phyloP scores from a whole-genome alignment of 1,284 basidiomycete species.

The Rhizoctonia solani region DNA sequence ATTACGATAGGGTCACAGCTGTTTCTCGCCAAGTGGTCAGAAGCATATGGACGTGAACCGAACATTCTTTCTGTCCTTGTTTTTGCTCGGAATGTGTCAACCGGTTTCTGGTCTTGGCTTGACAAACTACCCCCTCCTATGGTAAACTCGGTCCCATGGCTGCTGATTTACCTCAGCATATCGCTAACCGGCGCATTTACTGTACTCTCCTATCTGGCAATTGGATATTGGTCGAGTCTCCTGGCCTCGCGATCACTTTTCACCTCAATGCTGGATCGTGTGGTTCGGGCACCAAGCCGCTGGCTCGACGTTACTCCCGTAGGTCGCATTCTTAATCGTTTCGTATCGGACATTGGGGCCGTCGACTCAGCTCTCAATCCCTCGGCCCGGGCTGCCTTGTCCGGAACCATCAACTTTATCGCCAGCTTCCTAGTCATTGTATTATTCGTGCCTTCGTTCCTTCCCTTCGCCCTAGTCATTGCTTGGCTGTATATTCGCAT shows the following conservation, averaged over 20 bases:
- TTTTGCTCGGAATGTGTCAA: constrained; percentile 42
- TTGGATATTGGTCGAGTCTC: constrained; percentile 70
- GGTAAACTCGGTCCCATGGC: constrained; percentile 63
- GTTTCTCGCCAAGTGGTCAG: constrained; percentile 67
- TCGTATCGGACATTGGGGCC: constrained; percentile 78
- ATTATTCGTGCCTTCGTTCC: constrained; percentile 65
- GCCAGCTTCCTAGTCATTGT: constrained; percentile 70
- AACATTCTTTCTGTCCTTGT: constrained; percentile 41
- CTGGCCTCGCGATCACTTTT: constrained; percentile 66
- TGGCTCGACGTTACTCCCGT: constrained; percentile 73
- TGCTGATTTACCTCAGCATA: constrained; percentile 66
- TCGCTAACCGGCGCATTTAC: constrained; percentile 60
- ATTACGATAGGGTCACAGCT: constrained; percentile 60
- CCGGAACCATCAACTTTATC: constrained; percentile 63
- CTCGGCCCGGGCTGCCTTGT: constrained; percentile 60
- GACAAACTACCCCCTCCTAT: constrained; percentile 60
- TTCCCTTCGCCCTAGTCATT: constrained; percentile 66
- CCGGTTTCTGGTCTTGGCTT: constrained; percentile 47
- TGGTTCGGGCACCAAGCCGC: constrained; percentile 63
- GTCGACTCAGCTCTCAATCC: constrained; percentile 65
- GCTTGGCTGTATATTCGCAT: constrained; percentile 73
- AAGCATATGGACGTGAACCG: constrained; percentile 54
- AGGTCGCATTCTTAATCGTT: constrained; percentile 76
- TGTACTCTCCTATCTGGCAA: constrained; percentile 57
- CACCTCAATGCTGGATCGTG: constrained; percentile 55